Evolutionary conservation across 306 rosid genomes (phyloP).

Genomic region (Vicia villosa): DNA sequence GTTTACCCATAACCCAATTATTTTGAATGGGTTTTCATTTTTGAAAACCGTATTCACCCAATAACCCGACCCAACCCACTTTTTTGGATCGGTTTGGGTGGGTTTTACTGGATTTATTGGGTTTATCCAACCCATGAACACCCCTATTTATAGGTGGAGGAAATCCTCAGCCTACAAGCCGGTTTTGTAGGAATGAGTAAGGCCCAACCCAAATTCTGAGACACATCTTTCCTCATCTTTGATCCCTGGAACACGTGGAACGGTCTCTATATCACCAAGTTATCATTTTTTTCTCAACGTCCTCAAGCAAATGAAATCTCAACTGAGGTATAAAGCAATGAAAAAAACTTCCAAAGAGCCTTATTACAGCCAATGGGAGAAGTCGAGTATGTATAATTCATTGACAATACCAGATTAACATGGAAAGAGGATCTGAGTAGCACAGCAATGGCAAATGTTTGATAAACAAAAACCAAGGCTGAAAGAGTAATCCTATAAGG

Average conservation of each 20-base stretch:
- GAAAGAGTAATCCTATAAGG: conserved; percentile 17
- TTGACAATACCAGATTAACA: conserved; percentile 28
- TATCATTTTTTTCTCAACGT: conserved; percentile 51
- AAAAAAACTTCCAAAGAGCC: conserved; percentile 47
- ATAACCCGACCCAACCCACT: too few species aligned
- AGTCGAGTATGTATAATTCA: conserved; percentile 50
- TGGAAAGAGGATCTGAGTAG: not conserved
- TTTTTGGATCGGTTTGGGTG: too few species aligned
- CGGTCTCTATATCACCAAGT: not conserved
- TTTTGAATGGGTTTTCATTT: too few species aligned
- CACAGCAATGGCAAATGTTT: not conserved
- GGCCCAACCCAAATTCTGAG: too few species aligned
- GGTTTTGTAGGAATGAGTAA: too few species aligned
- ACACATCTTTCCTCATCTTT: conserved; percentile 56
- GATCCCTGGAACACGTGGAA: not conserved
- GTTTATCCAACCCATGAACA: too few species aligned
- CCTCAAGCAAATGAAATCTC: conserved; percentile 54
- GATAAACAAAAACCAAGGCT: not conserved
- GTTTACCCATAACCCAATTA: too few species aligned
- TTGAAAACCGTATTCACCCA: too few species aligned
- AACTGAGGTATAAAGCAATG: conserved; percentile 56
- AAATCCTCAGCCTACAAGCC: too few species aligned
- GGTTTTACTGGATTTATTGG: too few species aligned
- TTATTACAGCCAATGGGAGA: conserved; percentile 54
- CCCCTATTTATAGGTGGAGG: too few species aligned